Base-by-base conservation (phyloP, 75 land plant genomes). In the Cryptomeria japonica region DNA sequence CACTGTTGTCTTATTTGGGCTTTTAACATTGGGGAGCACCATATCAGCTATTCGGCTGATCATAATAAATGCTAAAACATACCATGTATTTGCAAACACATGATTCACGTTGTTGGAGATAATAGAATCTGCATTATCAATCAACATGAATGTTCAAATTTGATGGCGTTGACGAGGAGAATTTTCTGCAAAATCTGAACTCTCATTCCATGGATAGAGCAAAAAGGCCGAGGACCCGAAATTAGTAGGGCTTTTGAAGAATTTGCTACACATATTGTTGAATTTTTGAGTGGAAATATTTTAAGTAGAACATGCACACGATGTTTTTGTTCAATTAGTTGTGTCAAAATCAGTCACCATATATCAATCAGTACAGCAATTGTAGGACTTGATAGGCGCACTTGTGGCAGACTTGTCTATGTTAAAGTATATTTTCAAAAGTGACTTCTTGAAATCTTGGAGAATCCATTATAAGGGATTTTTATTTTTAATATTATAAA, bases 51-150 rank as follows among this genome's bases (percentile, higher is more conserved):
- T 94, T 28, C 86, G 91, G 55, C 87, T 90, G 32, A 87, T 94
- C 32, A 75, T 90, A 8, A 80, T 86, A 44, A 88, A 94, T 86
- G 84, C 87, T 11, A 87, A 55, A 31, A 19, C 75, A 31, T 94
- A 94, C 85, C 91, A 89, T 89, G 88, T 91, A 41, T 94, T 94
- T 82, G 94, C 95, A 38, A 64, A 94, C 78, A 90, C 87, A 3
- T 92, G 88, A 91, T 72, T n/a, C 76, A n/a, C 11, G 13, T 32
- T 10, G n/a, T 32, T 75, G 77, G 32, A 75, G 77, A 75, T 34
- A 34, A 8, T 1, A 75, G 70, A 64, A 28, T 22, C 7, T 56
- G 25, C 68, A 61, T 61, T 19, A 19, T 5, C 68, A 61, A 61
- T 16, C 61, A 56, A 56, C 25, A 19, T 5, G 70, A 28, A 64